Conservation (phyloP, 345 rosid species). For the Isatis tinctoria region DNA sequence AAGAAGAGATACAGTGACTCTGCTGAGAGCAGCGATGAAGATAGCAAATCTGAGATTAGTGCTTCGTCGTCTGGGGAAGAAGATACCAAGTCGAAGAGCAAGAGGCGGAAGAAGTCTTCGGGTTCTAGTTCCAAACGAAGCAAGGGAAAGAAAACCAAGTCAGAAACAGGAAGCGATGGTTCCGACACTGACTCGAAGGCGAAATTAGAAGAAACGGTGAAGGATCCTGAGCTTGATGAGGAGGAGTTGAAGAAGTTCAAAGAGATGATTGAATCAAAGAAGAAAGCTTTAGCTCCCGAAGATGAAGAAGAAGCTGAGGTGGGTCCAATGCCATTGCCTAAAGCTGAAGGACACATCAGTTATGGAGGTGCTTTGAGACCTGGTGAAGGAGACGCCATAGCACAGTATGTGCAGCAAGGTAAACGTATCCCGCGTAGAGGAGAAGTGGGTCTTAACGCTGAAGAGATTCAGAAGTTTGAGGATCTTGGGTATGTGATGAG, state of each 20-base stretch:
- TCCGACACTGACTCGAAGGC: slow-evolving; percentile 41
- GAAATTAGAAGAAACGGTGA: slow-evolving; percentile 42
- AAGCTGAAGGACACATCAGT: slow-evolving; percentile 91
- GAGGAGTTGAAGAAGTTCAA: slow-evolving; percentile 62
- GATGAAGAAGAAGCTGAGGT: slow-evolving; percentile 63
- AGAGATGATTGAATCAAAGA: slow-evolving; percentile 78
- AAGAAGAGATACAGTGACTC: slow-evolving; percentile 42
- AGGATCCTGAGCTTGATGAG: slow-evolving; percentile 47
- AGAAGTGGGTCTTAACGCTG: slow-evolving; percentile 98
- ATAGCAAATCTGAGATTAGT: slow-evolving; percentile 35
- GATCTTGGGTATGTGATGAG: slow-evolving; percentile 96
- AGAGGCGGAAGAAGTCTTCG: slow-evolving; percentile 25
- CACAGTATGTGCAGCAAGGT: slow-evolving; percentile 98
- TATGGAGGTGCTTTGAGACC: slow-evolving; percentile 99
- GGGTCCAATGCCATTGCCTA: slow-evolving; percentile 90
- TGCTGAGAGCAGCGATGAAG: slow-evolving; percentile 40
- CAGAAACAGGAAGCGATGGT: slow-evolving; percentile 43
- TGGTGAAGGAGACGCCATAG: slow-evolving; percentile 99
- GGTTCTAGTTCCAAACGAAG: slow-evolving; percentile 33
- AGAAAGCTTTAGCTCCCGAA: slow-evolving; percentile 65
- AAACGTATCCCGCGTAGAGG: slow-evolving; percentile 99
- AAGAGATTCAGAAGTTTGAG: slow-evolving; percentile 92
- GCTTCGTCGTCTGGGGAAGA: slow-evolving; percentile 39
- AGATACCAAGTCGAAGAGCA: slow-evolving; percentile 43
- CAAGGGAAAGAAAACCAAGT: slow-evolving; percentile 38